These are phyloP conservation scores for Stenocarpella maydis DNA, from an alignment of 2,329 filamentous ascomycete genomes.

Conservation along the genomic window DNA sequence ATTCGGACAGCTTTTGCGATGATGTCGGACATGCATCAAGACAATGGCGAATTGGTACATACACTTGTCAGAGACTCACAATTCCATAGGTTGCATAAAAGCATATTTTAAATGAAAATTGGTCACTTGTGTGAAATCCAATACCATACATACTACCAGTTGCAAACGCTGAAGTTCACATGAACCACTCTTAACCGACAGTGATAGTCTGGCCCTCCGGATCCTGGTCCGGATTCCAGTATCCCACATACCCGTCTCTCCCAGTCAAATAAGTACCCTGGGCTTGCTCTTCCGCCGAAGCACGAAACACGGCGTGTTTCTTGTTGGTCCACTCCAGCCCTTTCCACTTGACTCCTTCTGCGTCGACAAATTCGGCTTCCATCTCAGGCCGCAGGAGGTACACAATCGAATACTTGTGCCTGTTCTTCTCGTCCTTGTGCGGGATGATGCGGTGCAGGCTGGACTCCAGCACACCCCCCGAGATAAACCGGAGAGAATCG, in stretches of 20 bases:
- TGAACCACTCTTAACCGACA: neutral
- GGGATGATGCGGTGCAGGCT: conserved; percentile 19
- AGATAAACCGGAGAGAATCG: neutral
- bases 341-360: neutral
- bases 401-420: conserved; percentile 12
- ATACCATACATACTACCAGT: too few relatives aligned
- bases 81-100: too few relatives aligned
- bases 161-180: too few relatives aligned
- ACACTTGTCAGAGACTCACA: too few relatives aligned
- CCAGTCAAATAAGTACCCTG: conserved; percentile 7
- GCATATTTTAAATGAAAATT: too few relatives aligned
- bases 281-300: conserved; percentile 2
- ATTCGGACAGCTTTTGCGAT: too few relatives aligned
- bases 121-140: too few relatives aligned
- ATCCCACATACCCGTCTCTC: conserved; percentile 13
- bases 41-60: too few relatives aligned
- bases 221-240: conserved; percentile 9
- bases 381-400: conserved; percentile 1
- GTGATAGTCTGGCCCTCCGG: neutral
- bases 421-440: neutral
- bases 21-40: too few relatives aligned
- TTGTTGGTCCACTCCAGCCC: conserved; percentile 16
- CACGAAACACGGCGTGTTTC: conserved; percentile 16
- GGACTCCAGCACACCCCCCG: neutral
- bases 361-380: conserved; percentile 9